These are phyloP conservation scores for Hypoxylon lienhwacheense DNA, from an alignment of 495 filamentous ascomycete species.

Conservation along the genomic window DNA sequence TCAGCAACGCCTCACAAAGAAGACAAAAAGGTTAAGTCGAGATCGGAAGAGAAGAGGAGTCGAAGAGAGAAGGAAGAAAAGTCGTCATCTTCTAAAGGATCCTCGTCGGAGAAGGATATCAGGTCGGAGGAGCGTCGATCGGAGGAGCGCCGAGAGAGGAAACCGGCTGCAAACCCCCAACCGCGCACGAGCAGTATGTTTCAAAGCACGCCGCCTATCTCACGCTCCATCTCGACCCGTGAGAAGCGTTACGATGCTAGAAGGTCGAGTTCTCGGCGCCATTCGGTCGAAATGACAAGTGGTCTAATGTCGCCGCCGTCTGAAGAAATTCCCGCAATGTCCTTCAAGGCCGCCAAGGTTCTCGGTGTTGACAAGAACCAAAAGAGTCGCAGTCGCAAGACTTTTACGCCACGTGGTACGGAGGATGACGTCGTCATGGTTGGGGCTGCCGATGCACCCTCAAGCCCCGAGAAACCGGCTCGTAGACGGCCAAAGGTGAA, in stretches of 20 bases:
- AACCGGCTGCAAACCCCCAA: constrained; percentile 25
- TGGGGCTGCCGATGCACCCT: constrained; percentile 43
- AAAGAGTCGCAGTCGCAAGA: constrained; percentile 44
- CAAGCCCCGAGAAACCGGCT: constrained; percentile 48
- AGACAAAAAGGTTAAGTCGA: constrained; percentile 37
- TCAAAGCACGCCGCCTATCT: constrained; percentile 53
- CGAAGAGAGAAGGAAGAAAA: constrained; percentile 45
- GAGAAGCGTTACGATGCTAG: constrained; percentile 49
- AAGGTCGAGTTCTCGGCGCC: constrained; percentile 49
- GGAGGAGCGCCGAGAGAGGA: constrained; percentile 43
- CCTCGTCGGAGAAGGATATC: constrained; percentile 44
- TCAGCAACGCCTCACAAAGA: constrained; percentile 40
- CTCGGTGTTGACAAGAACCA: constrained; percentile 49
- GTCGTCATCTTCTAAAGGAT: constrained; percentile 48
- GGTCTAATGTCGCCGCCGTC: constrained; percentile 54
- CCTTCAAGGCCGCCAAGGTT: constrained; percentile 56
- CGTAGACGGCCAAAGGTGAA: constrained; percentile 52
- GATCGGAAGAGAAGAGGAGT: constrained; percentile 34
- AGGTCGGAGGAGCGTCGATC: constrained; percentile 45
- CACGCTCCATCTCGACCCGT: constrained; percentile 54
- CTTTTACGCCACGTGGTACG: constrained; percentile 10
- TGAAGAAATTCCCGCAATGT: constrained; percentile 47
- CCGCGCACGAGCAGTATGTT: constrained; percentile 53
- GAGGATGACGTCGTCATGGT: constrained; percentile 53
- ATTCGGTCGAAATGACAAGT: constrained; percentile 49